Percentiles rank a stretch among this genome's conserved stretches.
phyloP scores from a whole-genome alignment of 2,329 filamentous ascomycete species.

The Cyanodermella asteris region DNA sequence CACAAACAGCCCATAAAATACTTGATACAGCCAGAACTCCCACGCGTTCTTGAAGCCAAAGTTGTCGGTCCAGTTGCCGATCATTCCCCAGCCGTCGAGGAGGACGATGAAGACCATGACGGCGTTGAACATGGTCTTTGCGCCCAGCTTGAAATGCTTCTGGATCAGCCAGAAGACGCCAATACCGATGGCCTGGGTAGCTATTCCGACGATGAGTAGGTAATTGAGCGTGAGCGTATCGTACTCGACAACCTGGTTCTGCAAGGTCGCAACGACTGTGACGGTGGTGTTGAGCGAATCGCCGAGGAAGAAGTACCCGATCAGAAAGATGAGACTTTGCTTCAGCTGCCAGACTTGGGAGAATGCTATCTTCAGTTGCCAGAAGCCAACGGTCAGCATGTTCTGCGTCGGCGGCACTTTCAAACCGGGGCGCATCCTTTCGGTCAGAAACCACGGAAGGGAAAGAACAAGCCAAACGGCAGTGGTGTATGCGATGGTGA shows the following conservation, averaged over 20 bases:
- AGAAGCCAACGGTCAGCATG: constrained; percentile 35
- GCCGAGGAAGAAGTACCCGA: constrained; percentile 46
- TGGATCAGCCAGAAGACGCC: constrained; percentile 40
- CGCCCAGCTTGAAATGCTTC: constrained; percentile 33
- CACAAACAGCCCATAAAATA: constrained; percentile 42
- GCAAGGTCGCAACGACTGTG: constrained; percentile 42
- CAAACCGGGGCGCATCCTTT: constrained; percentile 41
- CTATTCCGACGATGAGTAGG: constrained; percentile 43
- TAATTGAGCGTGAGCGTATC: constrained; percentile 44
- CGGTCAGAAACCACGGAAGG: constrained; percentile 43
- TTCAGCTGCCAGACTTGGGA: constrained; percentile 40
- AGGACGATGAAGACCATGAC: constrained; percentile 40
- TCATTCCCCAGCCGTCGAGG: constrained; percentile 35
- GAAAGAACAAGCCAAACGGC: constrained; percentile 42
- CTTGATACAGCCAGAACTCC: constrained; percentile 30
- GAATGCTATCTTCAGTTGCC: constrained; percentile 36
- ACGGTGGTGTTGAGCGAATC: constrained; percentile 50
- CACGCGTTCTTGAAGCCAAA: constrained; percentile 32
- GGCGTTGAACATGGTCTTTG: constrained; percentile 47
- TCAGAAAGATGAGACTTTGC: constrained; percentile 43
- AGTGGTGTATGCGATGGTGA: constrained; percentile 42
- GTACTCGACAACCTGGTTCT: constrained; percentile 43
- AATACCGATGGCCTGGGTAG: constrained; percentile 40
- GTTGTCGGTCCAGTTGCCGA: constrained; percentile 31
- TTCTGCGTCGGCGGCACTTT: constrained; percentile 22